These are phyloP conservation scores for Kodamaea restingae DNA, from an alignment of 805 yeast genomes.

Conservation along the genomic window DNA sequence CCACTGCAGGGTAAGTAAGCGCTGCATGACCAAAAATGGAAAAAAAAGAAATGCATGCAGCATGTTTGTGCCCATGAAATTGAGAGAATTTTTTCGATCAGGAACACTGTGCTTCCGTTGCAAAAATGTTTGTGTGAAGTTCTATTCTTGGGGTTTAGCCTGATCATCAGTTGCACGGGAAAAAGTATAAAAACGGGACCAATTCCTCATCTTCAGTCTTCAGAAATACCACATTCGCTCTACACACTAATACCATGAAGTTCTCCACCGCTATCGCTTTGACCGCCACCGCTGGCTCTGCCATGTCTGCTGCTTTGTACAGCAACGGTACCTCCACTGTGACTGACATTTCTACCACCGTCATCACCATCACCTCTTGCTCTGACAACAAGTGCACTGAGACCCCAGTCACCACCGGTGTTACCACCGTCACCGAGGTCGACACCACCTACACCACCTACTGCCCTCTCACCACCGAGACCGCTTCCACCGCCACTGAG, in stretches of 20 bases:
- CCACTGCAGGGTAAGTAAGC: background rate
- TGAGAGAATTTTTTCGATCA: background rate
- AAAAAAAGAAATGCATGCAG: background rate
- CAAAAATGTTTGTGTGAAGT: background rate
- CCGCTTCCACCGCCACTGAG: slow-evolving; percentile 8
- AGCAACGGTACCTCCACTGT: slow-evolving; percentile 17
- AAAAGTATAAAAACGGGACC: slow-evolving; percentile 3
- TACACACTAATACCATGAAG: slow-evolving; percentile 24
- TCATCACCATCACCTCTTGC: slow-evolving; percentile 27
- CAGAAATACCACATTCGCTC: slow-evolving; percentile 4
- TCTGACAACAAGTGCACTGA: slow-evolving; percentile 22
- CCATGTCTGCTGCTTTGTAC: slow-evolving; percentile 9
- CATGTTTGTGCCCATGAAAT: background rate
- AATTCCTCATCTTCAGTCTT: slow-evolving; percentile 1
- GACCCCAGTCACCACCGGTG: slow-evolving; percentile 22
- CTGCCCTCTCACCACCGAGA: slow-evolving; percentile 17
- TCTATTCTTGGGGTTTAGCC: background rate
- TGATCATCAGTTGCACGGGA: background rate
- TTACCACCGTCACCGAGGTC: slow-evolving; percentile 19
- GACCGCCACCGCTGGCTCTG: slow-evolving; percentile 8
- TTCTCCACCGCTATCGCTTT: slow-evolving; percentile 15
- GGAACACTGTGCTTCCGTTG: background rate
- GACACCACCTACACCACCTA: slow-evolving; percentile 21
- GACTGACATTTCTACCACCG: slow-evolving; percentile 18
- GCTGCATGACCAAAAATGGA: background rate